phyloP scores from a whole-genome alignment of 192 early-diverging fungal species.

The Entrophospora sp. region DNA sequence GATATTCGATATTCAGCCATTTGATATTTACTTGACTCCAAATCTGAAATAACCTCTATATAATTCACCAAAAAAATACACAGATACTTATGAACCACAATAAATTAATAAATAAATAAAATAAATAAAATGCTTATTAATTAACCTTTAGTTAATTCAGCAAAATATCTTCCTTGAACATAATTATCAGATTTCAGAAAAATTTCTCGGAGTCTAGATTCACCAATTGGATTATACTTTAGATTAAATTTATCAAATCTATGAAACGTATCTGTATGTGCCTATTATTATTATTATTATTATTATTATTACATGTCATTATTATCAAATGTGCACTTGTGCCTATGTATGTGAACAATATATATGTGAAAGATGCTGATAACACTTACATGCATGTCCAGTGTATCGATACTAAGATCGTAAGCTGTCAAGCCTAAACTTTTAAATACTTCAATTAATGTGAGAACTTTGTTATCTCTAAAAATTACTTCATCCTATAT shows the following conservation, averaged over 20 bases:
- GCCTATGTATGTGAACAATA: too few relatives aligned
- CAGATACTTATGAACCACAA: too few relatives aligned
- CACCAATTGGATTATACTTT: conserved; percentile 94
- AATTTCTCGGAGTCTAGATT: conserved; percentile 88
- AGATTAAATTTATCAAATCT: conserved; percentile 96
- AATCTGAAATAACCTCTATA: conserved; percentile 75
- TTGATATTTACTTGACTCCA: conserved; percentile 93
- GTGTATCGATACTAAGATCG: conserved; percentile 87
- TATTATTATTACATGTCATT: too few relatives aligned
- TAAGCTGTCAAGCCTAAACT: conserved; percentile 87
- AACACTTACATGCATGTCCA: conserved; percentile 82
- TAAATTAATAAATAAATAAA: background rate
- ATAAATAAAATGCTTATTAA: background rate
- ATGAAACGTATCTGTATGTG: conserved; percentile 94
- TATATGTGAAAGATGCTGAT: too few relatives aligned
- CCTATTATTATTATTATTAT: conserved; percentile 29
- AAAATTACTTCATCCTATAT: conserved; percentile 66
- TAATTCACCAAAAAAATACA: background rate
- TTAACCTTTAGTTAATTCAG: conserved; percentile 80
- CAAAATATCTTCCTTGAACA: conserved; percentile 78
- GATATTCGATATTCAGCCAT: conserved; percentile 90
- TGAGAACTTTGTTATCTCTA: conserved; percentile 77
- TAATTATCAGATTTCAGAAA: conserved; percentile 95
- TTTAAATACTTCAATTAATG: conserved; percentile 76
- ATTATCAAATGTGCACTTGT: too few relatives aligned